Conservation (phyloP, 768 basidiomycete species). For the Mycena indigotica region DNA sequence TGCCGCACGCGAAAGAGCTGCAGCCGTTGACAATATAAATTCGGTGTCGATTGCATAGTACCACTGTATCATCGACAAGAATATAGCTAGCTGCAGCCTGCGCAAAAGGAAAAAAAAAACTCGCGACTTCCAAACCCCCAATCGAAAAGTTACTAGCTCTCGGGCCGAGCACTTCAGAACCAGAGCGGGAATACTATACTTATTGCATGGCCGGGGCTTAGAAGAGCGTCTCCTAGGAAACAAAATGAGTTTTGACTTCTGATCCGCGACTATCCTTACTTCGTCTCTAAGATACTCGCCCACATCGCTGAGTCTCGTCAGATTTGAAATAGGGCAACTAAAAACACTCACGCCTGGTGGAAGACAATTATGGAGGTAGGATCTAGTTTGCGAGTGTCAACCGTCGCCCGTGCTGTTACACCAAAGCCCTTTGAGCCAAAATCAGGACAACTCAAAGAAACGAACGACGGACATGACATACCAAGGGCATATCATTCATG, state of each 20-base stretch:
- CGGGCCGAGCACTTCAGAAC: slow-evolving; percentile 50
- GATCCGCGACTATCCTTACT: slow-evolving; percentile 59
- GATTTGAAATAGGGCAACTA: slow-evolving; percentile 13
- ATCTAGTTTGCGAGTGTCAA: slow-evolving; percentile 96
- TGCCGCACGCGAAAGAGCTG: slow-evolving; percentile 8
- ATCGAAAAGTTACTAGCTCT: slow-evolving; percentile 9
- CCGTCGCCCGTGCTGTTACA: slow-evolving; percentile 91
- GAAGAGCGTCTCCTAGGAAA: slow-evolving; percentile 89
- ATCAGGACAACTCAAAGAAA: slow-evolving; percentile 8
- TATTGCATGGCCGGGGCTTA: slow-evolving; percentile 34
- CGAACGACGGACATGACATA: slow-evolving; percentile 38
- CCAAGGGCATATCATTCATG: slow-evolving; percentile 93
- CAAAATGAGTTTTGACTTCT: no score
- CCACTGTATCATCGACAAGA: neutral
- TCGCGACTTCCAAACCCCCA: neutral
- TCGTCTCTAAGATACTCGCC: slow-evolving; percentile 98
- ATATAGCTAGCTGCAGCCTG: neutral
- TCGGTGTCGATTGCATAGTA: slow-evolving; percentile 11
- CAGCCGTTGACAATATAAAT: slow-evolving; percentile 16
- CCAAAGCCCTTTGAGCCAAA: slow-evolving; percentile 83
- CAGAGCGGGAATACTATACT: slow-evolving; percentile 25
- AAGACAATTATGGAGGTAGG: slow-evolving; percentile 97
- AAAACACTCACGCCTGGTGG: slow-evolving; percentile 82
- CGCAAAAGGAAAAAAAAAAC: neutral
- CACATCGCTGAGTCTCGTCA: slow-evolving; percentile 67